Conservation (phyloP, 495 filamentous ascomycete genomes). For the Aspergillus baeticus region DNA sequence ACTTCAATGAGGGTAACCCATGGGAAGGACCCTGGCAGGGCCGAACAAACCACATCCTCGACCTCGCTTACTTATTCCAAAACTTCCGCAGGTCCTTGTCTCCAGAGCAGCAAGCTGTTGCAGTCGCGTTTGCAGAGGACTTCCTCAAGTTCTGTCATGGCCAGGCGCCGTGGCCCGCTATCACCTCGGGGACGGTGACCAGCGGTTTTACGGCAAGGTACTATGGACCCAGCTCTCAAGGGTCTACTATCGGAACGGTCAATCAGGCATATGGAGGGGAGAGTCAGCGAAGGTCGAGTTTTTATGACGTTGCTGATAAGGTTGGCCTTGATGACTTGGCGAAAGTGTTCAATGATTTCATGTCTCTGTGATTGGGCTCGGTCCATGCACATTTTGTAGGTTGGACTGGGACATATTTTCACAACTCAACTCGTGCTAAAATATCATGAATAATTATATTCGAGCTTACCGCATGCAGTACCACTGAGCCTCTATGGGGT, state of each 20-base stretch:
- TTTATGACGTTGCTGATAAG: conserved; percentile 20
- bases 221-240: conserved; percentile 27
- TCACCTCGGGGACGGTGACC: conserved; percentile 14
- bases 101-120: conserved; percentile 28
- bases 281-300: conserved; percentile 21
- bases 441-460: no score
- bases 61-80: conserved; percentile 47
- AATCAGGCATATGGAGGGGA: conserved; percentile 22
- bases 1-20: conserved; percentile 49
- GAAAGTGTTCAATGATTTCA: conserved; percentile 13
- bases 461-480: no score
- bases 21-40: conserved; percentile 48
- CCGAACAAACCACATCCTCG: conserved; percentile 41
- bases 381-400: no score
- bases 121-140: conserved; percentile 36
- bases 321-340: conserved; percentile 27
- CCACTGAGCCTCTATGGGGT: no score
- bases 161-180: conserved; percentile 33
- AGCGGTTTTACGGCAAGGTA: conserved; percentile 23
- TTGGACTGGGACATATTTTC: no score
- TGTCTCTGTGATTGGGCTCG: background rate
- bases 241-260: conserved; percentile 2
- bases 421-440: no score
- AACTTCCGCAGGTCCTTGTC: conserved; percentile 40
- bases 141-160: conserved; percentile 47